phyloP scores from a whole-genome alignment of 306 rosid species.

The Trifolium fragiferum region DNA sequence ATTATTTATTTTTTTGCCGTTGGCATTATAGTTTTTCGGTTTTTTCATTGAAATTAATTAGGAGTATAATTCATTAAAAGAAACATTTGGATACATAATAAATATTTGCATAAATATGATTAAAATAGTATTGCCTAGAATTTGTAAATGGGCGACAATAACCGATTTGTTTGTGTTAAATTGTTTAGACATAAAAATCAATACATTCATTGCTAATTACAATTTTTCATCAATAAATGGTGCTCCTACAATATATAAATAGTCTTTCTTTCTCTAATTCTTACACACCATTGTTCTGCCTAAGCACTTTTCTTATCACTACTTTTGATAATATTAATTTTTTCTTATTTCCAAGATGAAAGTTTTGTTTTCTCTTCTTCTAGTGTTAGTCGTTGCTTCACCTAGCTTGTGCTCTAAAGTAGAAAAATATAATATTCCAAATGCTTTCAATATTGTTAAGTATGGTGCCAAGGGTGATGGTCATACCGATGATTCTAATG shows the following conservation, averaged over 20 bases:
- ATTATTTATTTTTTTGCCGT: too few species aligned
- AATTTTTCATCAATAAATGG: neutral
- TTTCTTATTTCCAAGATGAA: constrained; percentile 36
- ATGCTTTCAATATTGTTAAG: neutral
- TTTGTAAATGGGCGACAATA: too few species aligned
- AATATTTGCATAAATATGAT: too few species aligned
- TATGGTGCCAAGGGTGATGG: constrained; percentile 12
- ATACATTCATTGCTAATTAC: neutral
- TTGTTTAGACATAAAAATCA: neutral
- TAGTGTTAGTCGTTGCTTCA: constrained; percentile 10
- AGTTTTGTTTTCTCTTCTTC: neutral
- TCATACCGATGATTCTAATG: constrained; percentile 6
- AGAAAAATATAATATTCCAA: neutral
- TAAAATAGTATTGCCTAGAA: too few species aligned
- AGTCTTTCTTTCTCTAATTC: neutral
- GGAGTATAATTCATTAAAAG: too few species aligned
- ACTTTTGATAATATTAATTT: neutral
- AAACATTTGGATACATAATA: too few species aligned
- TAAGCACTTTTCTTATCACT: neutral
- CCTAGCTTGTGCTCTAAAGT: neutral
- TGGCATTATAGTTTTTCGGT: too few species aligned
- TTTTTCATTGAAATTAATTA: too few species aligned
- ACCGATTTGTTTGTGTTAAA: too few species aligned
- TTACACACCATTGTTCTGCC: neutral
- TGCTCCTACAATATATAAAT: constrained; percentile 11